phyloP scores from a whole-genome alignment of 768 basidiomycete genomes.

The Phlebiopsis gigantea region DNA sequence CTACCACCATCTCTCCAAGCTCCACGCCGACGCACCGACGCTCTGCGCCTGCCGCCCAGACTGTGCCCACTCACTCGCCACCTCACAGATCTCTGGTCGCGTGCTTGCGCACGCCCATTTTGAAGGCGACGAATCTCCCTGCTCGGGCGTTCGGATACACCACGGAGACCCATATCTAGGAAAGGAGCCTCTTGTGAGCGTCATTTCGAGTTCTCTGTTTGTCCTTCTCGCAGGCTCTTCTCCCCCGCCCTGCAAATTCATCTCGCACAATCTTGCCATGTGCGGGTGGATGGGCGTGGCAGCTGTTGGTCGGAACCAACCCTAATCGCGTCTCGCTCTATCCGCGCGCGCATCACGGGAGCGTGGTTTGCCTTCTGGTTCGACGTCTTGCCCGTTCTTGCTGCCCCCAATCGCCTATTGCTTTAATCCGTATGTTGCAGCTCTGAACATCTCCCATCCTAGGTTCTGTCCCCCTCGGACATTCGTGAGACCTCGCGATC shows the following conservation, averaged over 20 bases:
- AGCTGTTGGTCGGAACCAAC: neutral
- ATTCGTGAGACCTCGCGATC: neutral
- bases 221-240: neutral
- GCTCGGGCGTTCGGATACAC: neutral
- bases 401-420: neutral
- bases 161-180: neutral
- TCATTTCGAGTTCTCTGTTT: neutral
- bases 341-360: conserved; percentile 1
- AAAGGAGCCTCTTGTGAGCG: neutral
- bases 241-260: neutral
- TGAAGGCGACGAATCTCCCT: neutral
- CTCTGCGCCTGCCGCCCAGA: neutral
- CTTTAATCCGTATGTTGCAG: neutral
- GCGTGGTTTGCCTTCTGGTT: neutral
- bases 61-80: neutral
- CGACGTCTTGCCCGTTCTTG: neutral
- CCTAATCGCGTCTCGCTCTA: conserved; percentile 6
- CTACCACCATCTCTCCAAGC: neutral
- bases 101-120: neutral
- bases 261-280: neutral
- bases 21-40: neutral
- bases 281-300: neutral
- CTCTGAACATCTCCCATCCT: neutral
- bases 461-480: neutral
- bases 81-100: neutral